These are phyloP conservation scores for Stagonosporopsis rhizophila DNA, from an alignment of 2,329 filamentous ascomycete species.

Conservation along the genomic window DNA sequence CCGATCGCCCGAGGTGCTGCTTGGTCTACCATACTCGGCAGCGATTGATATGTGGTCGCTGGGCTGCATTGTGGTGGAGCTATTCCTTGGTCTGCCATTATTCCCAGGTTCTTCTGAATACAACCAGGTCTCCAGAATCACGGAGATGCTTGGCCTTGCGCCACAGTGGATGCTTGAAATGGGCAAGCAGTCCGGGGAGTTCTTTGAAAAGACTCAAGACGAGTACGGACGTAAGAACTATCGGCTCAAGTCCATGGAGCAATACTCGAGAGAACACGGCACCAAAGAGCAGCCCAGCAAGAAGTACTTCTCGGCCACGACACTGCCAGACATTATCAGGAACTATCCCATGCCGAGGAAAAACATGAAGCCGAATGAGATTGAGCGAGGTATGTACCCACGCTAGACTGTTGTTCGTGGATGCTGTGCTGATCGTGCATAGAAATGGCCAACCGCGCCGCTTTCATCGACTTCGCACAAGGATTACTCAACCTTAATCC, in stretches of 20 bases:
- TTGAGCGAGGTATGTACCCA: conserved; percentile 86
- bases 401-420: no score
- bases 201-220: conserved; percentile 91
- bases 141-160: conserved; percentile 96
- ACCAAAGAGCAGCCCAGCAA: conserved; percentile 99
- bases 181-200: conserved; percentile 96
- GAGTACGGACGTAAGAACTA: conserved; percentile 93
- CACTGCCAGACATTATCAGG: conserved; percentile 94
- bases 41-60: conserved; percentile 99
- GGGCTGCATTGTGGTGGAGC: conserved; percentile 96
- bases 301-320: conserved; percentile 97
- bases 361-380: conserved; percentile 97
- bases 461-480: conserved; percentile 97
- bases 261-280: conserved; percentile 93
- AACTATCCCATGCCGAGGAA: conserved; percentile 98
- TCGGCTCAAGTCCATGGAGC: conserved; percentile 94
- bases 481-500: conserved; percentile 94
- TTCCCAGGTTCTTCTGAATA: conserved; percentile 99
- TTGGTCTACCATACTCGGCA: conserved; percentile 96
- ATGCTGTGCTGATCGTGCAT: conserved; percentile 28
- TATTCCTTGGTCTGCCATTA: conserved; percentile 91
- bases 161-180: conserved; percentile 99
- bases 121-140: conserved; percentile 95
- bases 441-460: conserved; percentile 99
- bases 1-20: conserved; percentile 90